These are phyloP conservation scores for Macrolepiota albuminosa DNA, from an alignment of 768 basidiomycete species.

Conservation along the genomic window DNA sequence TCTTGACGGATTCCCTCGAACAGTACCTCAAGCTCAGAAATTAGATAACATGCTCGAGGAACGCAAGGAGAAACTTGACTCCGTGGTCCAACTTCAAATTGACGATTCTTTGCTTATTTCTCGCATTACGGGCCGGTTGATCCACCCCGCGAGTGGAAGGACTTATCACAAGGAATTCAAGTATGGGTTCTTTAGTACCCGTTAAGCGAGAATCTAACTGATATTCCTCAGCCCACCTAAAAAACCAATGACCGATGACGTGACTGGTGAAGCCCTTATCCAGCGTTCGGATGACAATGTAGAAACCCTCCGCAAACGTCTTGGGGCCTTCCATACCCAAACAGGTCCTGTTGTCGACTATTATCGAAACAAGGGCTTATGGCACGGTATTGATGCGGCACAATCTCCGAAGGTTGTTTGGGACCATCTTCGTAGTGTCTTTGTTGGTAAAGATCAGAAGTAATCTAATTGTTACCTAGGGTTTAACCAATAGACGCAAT, in stretches of 20 bases:
- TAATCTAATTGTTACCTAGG: conserved; percentile 6
- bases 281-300: conserved; percentile 98
- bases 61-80: conserved; percentile 86
- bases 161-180: conserved; percentile 94
- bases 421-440: conserved; percentile 70
- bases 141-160: conserved; percentile 86
- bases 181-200: conserved; percentile 41
- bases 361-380: conserved; percentile 89
- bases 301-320: conserved; percentile 87
- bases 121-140: conserved; percentile 93
- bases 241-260: conserved; percentile 90
- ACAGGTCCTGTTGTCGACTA: conserved; percentile 96
- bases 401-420: conserved; percentile 92
- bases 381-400: conserved; percentile 89
- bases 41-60: conserved; percentile 84
- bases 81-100: conserved; percentile 89
- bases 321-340: conserved; percentile 85
- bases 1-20: conserved; percentile 98
- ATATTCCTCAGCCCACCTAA: conserved; percentile 78
- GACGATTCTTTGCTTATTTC: conserved; percentile 95
- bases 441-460: conserved; percentile 45
- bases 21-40: conserved; percentile 94
- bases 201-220: background rate
- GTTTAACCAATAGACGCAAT: background rate
- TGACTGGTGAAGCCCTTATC: conserved; percentile 92